Evolutionary conservation across 208 protist genomes (phyloP).

Genomic region (Wallacemonas rigidus): DNA sequence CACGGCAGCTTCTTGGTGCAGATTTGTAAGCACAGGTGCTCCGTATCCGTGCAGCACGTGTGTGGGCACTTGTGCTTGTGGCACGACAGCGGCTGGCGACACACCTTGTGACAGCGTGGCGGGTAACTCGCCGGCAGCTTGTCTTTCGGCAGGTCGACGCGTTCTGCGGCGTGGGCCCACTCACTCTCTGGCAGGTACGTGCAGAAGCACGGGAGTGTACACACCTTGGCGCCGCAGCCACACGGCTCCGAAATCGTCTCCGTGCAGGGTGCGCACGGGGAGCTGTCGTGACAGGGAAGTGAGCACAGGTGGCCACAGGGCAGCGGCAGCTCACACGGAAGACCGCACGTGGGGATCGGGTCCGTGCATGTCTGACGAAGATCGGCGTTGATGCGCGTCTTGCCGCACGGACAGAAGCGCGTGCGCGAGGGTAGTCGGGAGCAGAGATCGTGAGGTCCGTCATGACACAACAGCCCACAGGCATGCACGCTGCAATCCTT

Average conservation of each 20-base stretch:
- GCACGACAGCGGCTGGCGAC: conserved; percentile 73
- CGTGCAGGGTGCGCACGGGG: conserved; percentile 76
- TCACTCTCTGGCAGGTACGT: conserved; percentile 54
- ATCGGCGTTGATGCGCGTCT: conserved; percentile 27
- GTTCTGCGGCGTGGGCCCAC: conserved; percentile 50
- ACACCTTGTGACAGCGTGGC: conserved; percentile 63
- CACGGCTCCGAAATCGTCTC: conserved; percentile 60
- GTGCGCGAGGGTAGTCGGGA: conserved; percentile 53
- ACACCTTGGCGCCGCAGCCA: conserved; percentile 52
- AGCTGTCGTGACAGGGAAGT: conserved; percentile 74
- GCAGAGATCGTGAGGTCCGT: conserved; percentile 70
- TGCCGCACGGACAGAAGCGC: conserved; percentile 52
- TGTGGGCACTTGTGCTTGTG: conserved; percentile 84
- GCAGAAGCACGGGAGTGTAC: conserved; percentile 79
- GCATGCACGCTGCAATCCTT: conserved; percentile 86
- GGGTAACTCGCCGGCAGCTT: conserved; percentile 43
- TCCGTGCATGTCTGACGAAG: conserved; percentile 72
- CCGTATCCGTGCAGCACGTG: conserved; percentile 77
- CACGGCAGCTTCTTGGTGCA: conserved; percentile 88
- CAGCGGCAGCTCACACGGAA: conserved; percentile 74
- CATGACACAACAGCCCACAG: conserved; percentile 77
- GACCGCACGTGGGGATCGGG: conserved; percentile 82
- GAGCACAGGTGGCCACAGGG: conserved; percentile 85
- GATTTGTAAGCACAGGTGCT: conserved; percentile 81
- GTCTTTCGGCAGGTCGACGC: conserved; percentile 10